A percentile compares a stretch with the other conserved stretches of the same genome.
phyloP scores from a whole-genome alignment of 306 rosid species.

The Quercus wislizeni region DNA sequence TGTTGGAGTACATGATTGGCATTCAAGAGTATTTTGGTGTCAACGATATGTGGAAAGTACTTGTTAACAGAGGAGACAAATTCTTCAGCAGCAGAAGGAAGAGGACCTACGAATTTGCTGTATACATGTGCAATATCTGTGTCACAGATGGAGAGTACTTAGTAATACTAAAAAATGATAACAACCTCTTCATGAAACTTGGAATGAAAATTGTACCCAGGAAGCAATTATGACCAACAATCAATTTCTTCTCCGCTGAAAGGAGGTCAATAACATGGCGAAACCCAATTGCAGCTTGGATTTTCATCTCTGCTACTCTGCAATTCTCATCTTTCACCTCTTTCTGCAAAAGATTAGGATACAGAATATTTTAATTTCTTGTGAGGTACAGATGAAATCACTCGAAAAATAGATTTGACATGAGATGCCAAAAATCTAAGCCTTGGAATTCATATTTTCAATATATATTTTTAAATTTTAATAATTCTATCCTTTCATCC shows the following conservation, averaged over 20 bases:
- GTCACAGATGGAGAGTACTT: slow-evolving; percentile 28
- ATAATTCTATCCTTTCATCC: slow-evolving; percentile 1
- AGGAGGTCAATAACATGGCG: slow-evolving; percentile 97
- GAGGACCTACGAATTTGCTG: slow-evolving; percentile 83
- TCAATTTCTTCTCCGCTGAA: slow-evolving; percentile 71
- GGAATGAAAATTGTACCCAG: slow-evolving; percentile 51
- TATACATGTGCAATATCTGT: slow-evolving; percentile 84
- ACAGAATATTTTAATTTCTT: slow-evolving; percentile 1
- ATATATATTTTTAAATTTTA: not conserved
- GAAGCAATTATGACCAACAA: slow-evolving; percentile 89
- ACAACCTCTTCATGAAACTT: slow-evolving; percentile 8
- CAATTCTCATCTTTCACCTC: slow-evolving; percentile 60
- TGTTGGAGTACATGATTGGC: slow-evolving; percentile 48
- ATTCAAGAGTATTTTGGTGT: slow-evolving; percentile 81
- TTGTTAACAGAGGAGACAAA: slow-evolving; percentile 72
- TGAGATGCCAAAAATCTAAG: slow-evolving; percentile 15
- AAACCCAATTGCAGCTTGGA: slow-evolving; percentile 80
- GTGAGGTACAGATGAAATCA: not conserved
- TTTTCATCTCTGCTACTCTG: slow-evolving; percentile 49
- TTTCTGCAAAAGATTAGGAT: slow-evolving; percentile 44
- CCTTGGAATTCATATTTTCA: slow-evolving; percentile 3
- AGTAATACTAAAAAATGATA: slow-evolving; percentile 17
- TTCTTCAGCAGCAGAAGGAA: slow-evolving; percentile 73
- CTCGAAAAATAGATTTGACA: not conserved
- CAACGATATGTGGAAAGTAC: slow-evolving; percentile 67